Conservation (phyloP, 805 yeast genomes). For the Tetrapisispora phaffii region DNA sequence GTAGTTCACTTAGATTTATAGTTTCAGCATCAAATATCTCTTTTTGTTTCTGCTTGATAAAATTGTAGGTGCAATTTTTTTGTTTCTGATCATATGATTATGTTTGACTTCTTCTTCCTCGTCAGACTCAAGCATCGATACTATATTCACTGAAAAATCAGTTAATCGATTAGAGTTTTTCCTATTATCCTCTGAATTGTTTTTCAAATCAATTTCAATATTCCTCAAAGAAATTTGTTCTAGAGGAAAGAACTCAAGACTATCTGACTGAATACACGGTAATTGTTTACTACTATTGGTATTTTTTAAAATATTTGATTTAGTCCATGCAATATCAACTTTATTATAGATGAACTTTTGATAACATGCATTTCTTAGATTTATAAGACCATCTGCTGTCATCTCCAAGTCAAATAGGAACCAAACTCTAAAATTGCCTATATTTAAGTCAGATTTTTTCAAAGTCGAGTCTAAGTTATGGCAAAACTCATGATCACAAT, state of each 20-base stretch:
- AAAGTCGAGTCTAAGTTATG: conserved; percentile 9
- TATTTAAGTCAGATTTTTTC: neutral
- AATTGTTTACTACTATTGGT: neutral
- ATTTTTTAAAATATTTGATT: conserved; percentile 8
- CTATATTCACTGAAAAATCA: conserved; percentile 7
- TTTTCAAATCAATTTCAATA: neutral
- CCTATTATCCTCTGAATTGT: neutral
- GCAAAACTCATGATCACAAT: conserved; percentile 18
- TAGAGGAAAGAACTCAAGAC: conserved; percentile 7
- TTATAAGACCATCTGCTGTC: conserved; percentile 15
- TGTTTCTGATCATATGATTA: neutral
- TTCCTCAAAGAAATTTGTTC: neutral
- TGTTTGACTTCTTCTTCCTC: conserved; percentile 5
- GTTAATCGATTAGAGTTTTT: neutral
- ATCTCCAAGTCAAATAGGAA: conserved; percentile 29
- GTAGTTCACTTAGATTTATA: conserved; percentile 48
- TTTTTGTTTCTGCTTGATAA: conserved; percentile 12
- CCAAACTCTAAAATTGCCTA: conserved; percentile 15
- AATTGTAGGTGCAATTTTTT: conserved; percentile 13
- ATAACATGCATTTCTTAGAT: conserved; percentile 25
- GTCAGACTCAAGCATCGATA: conserved; percentile 6
- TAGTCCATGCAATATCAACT: conserved; percentile 16
- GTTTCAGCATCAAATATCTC: conserved; percentile 35
- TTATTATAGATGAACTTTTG: conserved; percentile 17
- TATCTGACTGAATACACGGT: conserved; percentile 1